These are phyloP conservation scores for Fusarium keratoplasticum DNA, from an alignment of 2,329 filamentous ascomycete species.

Conservation along the genomic window DNA sequence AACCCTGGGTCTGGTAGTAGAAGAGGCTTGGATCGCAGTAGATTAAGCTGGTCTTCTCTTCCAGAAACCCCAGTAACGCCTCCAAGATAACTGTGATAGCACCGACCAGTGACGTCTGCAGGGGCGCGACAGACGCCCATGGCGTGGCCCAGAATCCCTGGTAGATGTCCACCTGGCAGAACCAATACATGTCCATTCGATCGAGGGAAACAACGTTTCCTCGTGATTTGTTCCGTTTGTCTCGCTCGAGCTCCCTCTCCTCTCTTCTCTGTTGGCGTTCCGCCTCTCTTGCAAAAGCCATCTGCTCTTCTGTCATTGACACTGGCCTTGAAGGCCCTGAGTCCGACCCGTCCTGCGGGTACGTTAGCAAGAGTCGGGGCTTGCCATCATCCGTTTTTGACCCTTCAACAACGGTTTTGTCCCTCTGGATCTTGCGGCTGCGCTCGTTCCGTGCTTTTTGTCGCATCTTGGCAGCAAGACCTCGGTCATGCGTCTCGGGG, in stretches of 20 bases:
- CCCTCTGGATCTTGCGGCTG: not conserved
- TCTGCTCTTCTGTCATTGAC: not conserved
- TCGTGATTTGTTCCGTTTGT: not conserved
- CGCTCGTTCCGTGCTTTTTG: not conserved
- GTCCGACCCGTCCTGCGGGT: not conserved
- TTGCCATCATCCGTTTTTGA: not conserved
- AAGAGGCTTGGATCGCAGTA: not conserved
- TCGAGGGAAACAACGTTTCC: not conserved
- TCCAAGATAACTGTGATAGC: not conserved
- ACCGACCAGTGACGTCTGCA: not conserved
- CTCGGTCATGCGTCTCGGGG: not conserved
- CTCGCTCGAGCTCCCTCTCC: not conserved
- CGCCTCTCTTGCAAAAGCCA: not conserved
- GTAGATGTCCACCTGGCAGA: not conserved
- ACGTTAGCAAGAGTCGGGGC: not conserved
- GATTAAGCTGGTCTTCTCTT: not conserved
- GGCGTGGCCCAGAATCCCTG: not conserved
- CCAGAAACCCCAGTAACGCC: not conserved
- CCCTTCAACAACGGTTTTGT: not conserved
- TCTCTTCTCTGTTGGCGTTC: not conserved
- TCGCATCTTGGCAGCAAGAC: not conserved
- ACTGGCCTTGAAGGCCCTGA: not conserved
- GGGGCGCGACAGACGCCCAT: not conserved
- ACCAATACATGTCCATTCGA: not conserved
- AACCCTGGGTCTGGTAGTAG: not conserved